Base-by-base conservation (phyloP, 2,329 filamentous ascomycete genomes). In the Lasiodiplodia theobromae region DNA sequence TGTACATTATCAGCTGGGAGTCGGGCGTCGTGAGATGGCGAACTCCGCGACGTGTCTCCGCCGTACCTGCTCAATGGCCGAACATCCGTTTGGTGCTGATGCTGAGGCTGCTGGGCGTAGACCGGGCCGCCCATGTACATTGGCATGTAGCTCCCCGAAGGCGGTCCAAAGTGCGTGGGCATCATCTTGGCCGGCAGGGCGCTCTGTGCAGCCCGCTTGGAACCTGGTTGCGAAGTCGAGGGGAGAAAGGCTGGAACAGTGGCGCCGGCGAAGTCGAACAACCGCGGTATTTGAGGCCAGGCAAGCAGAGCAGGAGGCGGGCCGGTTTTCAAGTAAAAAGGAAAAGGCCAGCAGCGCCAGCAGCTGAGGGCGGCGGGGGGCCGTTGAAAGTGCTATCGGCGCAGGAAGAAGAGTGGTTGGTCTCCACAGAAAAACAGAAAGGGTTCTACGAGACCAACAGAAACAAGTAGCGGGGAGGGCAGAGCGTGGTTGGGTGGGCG, bases 1-100 rank as follows among this genome's bases (percentile, higher is more conserved):
- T 63, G 56, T 37, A 52, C 44, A 63, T 68, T 44, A 68, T 68
- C 66, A 68, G 66, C 58, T 63, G 65, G 53, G 28, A 56, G 57
- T 47, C 40, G 66, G 34, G 57, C 49, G n/a, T 68, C 66, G 47
- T 63, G 56, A 63, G 56, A 60, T 68, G 66, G 66, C 56, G 57
- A 60, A 52, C 47, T 58, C 47, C 54, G 65, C 53, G 54, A 52
- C 28, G 66, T 49, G 34, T 38, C 52, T 53, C 57, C 57, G 47
- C 51, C 66, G 66, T 68, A 68, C 66, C 66, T 68, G 40, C 23
- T 53, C 31, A 68, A 56, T 23, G 64, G 64, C 64, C 34, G 52
- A 49, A 56, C 12, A n/a, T 66, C 37, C 38, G 51, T 28, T 3
- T 52, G 52, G 16, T 56, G 57, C 40, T 18, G 23, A n/a, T 47